Evolutionary conservation across 108 stramenopile species (phyloP).

Genomic region (Pseudonitzschia multistriata): DNA sequence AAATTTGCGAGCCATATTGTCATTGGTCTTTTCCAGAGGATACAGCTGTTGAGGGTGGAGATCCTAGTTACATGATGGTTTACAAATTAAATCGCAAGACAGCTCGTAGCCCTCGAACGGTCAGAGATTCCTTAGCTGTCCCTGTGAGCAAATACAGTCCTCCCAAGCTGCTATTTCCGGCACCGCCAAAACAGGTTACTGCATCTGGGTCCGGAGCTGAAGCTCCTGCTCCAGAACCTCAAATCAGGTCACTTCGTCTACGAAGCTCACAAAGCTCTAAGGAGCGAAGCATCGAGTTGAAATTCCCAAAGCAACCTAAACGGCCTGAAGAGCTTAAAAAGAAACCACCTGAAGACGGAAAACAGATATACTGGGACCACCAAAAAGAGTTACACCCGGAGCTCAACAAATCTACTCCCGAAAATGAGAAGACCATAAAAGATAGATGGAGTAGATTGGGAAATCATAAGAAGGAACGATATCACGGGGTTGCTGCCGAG

Average conservation of each 20-base stretch:
- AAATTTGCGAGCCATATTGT: conserved; percentile 63
- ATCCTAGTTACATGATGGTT: conserved; percentile 89
- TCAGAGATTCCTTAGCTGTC: conserved; percentile 64
- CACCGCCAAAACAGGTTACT: conserved; percentile 9
- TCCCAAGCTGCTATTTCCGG: conserved; percentile 26
- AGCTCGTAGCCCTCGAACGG: conserved; percentile 36
- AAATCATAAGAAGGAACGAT: conserved; percentile 26
- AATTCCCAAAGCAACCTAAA: conserved; percentile 1
- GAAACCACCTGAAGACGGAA: conserved; percentile 33
- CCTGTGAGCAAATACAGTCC: conserved; percentile 40
- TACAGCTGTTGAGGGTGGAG: conserved; percentile 55
- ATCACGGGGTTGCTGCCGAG: conserved; percentile 27
- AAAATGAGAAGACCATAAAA: conserved; percentile 15
- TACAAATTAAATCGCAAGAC: conserved; percentile 62
- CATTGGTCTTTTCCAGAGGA: conserved; percentile 91
- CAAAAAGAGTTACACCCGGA: conserved; percentile 23
- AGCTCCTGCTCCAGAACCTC: background rate
- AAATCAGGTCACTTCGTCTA: background rate
- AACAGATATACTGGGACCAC: conserved; percentile 35
- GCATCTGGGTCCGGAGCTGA: background rate
- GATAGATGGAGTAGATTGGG: conserved; percentile 26
- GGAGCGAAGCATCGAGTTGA: background rate
- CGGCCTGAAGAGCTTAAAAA: conserved; percentile 11
- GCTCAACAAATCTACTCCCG: conserved; percentile 2
- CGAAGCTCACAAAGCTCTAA: background rate